A percentile compares a stretch with the other conserved stretches of the same genome.
These are phyloP conservation scores for Saussurea involucrata DNA, from an alignment of 129 eudicot species.

Conservation along the genomic window DNA sequence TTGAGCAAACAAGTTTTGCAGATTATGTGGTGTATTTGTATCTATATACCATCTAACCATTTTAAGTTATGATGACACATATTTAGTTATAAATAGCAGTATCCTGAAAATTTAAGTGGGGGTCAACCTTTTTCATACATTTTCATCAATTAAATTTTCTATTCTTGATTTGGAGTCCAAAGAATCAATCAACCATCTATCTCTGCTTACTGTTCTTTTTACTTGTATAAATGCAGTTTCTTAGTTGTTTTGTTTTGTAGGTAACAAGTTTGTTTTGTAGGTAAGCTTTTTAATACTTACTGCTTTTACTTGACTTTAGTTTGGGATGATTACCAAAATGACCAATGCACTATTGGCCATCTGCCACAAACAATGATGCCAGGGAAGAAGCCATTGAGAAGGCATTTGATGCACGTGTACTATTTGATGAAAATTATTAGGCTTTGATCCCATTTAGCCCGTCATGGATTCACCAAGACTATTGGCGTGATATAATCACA, in stretches of 20 bases:
- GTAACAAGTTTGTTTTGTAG: slow-evolving; percentile 34
- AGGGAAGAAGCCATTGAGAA: no score
- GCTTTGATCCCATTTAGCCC: no score
- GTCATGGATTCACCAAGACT: no score
- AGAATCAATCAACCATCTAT: not conserved
- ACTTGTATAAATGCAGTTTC: not conserved
- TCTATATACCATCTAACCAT: not conserved
- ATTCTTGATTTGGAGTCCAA: not conserved
- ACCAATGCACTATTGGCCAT: not conserved
- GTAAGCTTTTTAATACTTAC: slow-evolving; percentile 19
- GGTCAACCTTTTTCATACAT: not conserved
- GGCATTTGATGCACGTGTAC: no score
- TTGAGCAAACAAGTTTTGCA: not conserved
- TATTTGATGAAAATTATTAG: no score
- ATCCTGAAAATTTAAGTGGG: not conserved
- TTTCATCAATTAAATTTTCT: not conserved
- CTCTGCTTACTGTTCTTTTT: not conserved
- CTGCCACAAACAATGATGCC: slow-evolving; percentile 3
- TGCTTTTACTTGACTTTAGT: slow-evolving; percentile 7
- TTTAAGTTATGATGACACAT: not conserved
- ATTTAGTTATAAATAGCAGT: not conserved
- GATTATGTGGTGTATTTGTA: no score
- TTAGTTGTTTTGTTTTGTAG: no score
- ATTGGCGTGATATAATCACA: no score
- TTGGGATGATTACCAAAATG: slow-evolving; percentile 8